Conservation (phyloP, 805 yeast species). For the Lachancea meyersii region DNA sequence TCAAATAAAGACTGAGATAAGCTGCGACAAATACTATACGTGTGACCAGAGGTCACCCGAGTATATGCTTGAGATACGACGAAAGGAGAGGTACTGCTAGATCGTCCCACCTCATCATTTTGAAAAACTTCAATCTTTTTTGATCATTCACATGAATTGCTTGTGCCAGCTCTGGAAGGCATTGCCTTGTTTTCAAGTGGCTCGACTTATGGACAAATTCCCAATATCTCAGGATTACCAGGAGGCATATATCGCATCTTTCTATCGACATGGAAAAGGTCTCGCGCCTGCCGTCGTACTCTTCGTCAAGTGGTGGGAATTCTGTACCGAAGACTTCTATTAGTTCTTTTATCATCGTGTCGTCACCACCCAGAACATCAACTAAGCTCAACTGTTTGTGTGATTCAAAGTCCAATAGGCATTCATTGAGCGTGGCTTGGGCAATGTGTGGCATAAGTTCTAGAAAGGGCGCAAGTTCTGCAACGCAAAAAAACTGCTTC, state of each 20-base stretch:
- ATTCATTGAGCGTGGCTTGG: slow-evolving; percentile 18
- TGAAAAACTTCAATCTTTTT: neutral
- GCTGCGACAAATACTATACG: slow-evolving; percentile 9
- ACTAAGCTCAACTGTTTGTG: slow-evolving; percentile 1
- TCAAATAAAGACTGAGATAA: slow-evolving; percentile 17
- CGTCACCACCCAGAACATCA: slow-evolving; percentile 11
- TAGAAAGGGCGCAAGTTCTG: slow-evolving; percentile 12
- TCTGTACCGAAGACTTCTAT: slow-evolving; percentile 9
- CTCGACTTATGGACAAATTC: slow-evolving; percentile 1
- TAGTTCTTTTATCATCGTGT: slow-evolving; percentile 9
- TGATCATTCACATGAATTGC: slow-evolving; percentile 3
- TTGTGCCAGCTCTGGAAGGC: neutral
- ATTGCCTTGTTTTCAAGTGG: neutral
- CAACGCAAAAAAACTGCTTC: slow-evolving; percentile 18
- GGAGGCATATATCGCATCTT: slow-evolving; percentile 10
- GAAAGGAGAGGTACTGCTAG: slow-evolving; percentile 1
- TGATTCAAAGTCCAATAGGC: slow-evolving; percentile 2
- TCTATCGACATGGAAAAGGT: slow-evolving; percentile 2
- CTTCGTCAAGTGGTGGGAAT: slow-evolving; percentile 10
- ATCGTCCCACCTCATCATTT: slow-evolving; percentile 4
- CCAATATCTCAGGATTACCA: slow-evolving; percentile 9
- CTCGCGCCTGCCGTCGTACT: neutral
- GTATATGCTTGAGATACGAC: neutral
- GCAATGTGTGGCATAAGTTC: slow-evolving; percentile 22
- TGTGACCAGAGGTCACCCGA: neutral